A percentile compares a stretch with the other conserved stretches of the same genome.
phyloP scores from a whole-genome alignment of 768 basidiomycete species.

The Pulveroboletus ravenelii region DNA sequence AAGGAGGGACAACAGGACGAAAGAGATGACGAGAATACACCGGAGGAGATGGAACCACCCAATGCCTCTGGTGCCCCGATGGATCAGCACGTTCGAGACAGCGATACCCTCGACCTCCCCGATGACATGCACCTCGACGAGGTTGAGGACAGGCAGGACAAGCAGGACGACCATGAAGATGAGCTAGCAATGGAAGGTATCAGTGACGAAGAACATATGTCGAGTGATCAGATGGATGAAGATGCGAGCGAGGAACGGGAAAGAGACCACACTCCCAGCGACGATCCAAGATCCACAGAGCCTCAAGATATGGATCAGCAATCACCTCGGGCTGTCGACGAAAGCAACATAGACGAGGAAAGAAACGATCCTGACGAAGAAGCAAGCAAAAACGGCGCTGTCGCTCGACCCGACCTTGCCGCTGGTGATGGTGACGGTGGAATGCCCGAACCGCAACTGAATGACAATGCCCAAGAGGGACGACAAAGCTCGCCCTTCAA shows the following conservation, averaged over 20 bases:
- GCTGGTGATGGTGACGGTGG: conserved; percentile 23
- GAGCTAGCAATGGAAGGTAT: conserved; percentile 34
- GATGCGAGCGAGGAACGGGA: conserved; percentile 1
- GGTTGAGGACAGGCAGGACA: conserved; percentile 27
- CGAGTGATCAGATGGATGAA: conserved; percentile 31
- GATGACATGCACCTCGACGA: conserved; percentile 72
- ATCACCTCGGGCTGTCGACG: conserved; percentile 15
- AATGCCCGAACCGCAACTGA: conserved; percentile 12
- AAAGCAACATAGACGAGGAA: conserved; percentile 16
- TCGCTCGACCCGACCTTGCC: conserved; percentile 36
- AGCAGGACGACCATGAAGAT: conserved; percentile 25
- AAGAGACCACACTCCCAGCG: conserved; percentile 7
- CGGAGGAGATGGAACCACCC: conserved; percentile 39
- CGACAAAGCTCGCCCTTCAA: conserved; percentile 17
- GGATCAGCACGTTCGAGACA: conserved; percentile 74
- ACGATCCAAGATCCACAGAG: conserved; percentile 24
- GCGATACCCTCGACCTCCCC: conserved; percentile 82
- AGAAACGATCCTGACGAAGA: conserved; percentile 30
- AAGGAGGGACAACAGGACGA: conserved; percentile 28
- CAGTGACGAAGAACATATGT: conserved; percentile 26
- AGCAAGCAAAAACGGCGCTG: conserved; percentile 22
- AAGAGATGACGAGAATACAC: conserved; percentile 35
- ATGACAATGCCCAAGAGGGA: conserved; percentile 18
- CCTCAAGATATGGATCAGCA: conserved; percentile 21
- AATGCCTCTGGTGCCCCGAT: conserved; percentile 60